Percentiles rank a stretch among this genome's conserved stretches.
Conservation (phyloP, 2,329 filamentous ascomycete genomes). For the Xylaria sp. region DNA sequence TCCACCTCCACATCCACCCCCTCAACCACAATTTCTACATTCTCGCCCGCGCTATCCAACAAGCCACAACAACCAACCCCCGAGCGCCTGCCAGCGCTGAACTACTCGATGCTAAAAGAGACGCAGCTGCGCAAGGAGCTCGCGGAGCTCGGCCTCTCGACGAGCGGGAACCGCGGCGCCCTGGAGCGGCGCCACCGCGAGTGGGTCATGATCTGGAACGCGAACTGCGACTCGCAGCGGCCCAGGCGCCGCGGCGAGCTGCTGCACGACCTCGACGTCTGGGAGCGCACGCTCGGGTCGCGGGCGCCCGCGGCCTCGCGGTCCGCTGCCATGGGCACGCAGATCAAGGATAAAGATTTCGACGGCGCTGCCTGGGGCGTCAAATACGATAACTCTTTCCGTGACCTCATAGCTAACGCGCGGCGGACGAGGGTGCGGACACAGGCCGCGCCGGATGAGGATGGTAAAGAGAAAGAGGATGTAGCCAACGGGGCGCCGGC, state of each 20-base stretch:
- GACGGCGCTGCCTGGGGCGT: slow-evolving; percentile 80
- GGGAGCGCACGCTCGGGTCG: slow-evolving; percentile 86
- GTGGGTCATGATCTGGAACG: slow-evolving; percentile 96
- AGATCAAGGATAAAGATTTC: slow-evolving; percentile 89
- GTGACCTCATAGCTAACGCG: slow-evolving; percentile 81
- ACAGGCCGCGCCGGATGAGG: slow-evolving; percentile 46
- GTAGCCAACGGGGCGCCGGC: slow-evolving; percentile 13
- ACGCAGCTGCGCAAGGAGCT: slow-evolving; percentile 82
- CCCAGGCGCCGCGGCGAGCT: slow-evolving; percentile 79
- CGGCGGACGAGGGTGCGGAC: slow-evolving; percentile 63
- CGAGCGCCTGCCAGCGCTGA: slow-evolving; percentile 81
- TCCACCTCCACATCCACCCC: background rate
- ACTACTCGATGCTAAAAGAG: slow-evolving; percentile 90
- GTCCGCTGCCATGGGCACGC: slow-evolving; percentile 55
- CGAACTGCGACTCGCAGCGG: slow-evolving; percentile 86
- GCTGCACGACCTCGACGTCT: slow-evolving; percentile 80
- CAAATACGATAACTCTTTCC: slow-evolving; percentile 80
- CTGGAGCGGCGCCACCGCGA: slow-evolving; percentile 87
- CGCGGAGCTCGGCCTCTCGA: slow-evolving; percentile 80
- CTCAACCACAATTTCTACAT: background rate
- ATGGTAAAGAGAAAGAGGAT: slow-evolving; percentile 36
- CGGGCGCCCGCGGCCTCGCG: slow-evolving; percentile 57
- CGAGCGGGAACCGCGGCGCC: slow-evolving; percentile 72
- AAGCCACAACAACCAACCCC: slow-evolving; percentile 48
- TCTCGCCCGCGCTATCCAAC: slow-evolving; percentile 30